These are phyloP conservation scores for Castanea crenata DNA, from an alignment of 306 rosid species.

Conservation along the genomic window DNA sequence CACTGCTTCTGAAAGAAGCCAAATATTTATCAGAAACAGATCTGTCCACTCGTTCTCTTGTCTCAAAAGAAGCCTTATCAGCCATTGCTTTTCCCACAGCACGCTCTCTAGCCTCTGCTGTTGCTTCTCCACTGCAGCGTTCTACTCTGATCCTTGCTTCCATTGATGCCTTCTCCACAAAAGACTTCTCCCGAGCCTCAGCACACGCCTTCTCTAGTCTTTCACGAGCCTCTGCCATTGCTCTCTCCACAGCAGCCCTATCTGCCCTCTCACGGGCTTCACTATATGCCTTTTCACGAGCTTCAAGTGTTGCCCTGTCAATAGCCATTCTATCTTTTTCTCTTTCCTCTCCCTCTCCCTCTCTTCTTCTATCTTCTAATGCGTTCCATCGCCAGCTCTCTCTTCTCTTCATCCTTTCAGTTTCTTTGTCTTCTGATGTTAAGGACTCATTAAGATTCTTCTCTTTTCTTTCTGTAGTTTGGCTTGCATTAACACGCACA, in stretches of 20 bases:
- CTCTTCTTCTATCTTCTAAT: slow-evolving; percentile 76
- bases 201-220: slow-evolving; percentile 94
- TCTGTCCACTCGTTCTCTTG: slow-evolving; percentile 72
- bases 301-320: slow-evolving; percentile 70
- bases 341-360: slow-evolving; percentile 95
- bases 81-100: slow-evolving; percentile 73
- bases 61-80: slow-evolving; percentile 64
- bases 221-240: slow-evolving; percentile 85
- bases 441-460: slow-evolving; percentile 33
- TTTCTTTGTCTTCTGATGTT: slow-evolving; percentile 47
- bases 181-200: slow-evolving; percentile 85
- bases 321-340: slow-evolving; percentile 89
- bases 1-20: slow-evolving; percentile 50
- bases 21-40: slow-evolving; percentile 80
- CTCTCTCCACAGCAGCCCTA: slow-evolving; percentile 83
- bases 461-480: slow-evolving; percentile 45
- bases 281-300: slow-evolving; percentile 55
- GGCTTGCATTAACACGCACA: slow-evolving; percentile 38
- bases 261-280: slow-evolving; percentile 78
- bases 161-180: slow-evolving; percentile 59
- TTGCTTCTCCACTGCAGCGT: slow-evolving; percentile 89
- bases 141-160: slow-evolving; percentile 87
- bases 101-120: slow-evolving; percentile 91
- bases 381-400: slow-evolving; percentile 63
- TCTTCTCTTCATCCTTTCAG: slow-evolving; percentile 56